These are phyloP conservation scores for Streptanthus diversifolius DNA, from an alignment of 345 rosid species.

Conservation along the genomic window DNA sequence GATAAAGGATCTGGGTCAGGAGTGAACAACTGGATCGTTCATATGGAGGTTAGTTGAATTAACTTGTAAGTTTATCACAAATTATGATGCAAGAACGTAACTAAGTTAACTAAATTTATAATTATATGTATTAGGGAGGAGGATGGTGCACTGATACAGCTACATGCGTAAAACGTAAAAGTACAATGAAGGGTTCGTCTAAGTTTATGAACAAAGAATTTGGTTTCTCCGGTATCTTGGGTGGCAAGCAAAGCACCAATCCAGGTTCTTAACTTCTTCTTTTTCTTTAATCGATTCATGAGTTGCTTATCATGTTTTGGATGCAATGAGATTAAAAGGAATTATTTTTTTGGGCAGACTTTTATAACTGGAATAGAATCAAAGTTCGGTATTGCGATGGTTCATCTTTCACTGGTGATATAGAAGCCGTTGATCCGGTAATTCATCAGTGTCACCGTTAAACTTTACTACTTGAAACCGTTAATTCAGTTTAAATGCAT, in stretches of 20 bases:
- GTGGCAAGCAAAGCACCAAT: constrained; percentile 54
- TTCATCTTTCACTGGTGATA: constrained; percentile 85
- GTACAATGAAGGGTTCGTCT: constrained; percentile 77
- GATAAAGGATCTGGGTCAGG: constrained; percentile 82
- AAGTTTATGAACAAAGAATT: constrained; percentile 53
- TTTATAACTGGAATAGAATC: constrained; percentile 84
- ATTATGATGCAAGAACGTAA: background rate
- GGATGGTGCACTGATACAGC: constrained; percentile 84
- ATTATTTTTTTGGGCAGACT: constrained; percentile 42
- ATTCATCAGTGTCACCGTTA: background rate
- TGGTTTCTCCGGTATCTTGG: constrained; percentile 85
- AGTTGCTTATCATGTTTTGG: background rate
- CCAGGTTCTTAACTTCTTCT: constrained; percentile 64
- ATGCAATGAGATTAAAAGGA: background rate
- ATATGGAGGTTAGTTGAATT: constrained; percentile 59
- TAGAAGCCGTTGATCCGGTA: constrained; percentile 72
- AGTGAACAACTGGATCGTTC: constrained; percentile 74
- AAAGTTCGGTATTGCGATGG: constrained; percentile 96
- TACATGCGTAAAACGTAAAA: constrained; percentile 58
- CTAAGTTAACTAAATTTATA: background rate
- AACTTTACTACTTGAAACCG: background rate
- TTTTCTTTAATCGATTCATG: background rate
- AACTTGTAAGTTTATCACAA: background rate
- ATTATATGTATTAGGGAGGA: constrained; percentile 29
- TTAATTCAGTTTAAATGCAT: background rate